Conservation (phyloP, 208 protist genomes). For the Leishmania guyanensis region DNA sequence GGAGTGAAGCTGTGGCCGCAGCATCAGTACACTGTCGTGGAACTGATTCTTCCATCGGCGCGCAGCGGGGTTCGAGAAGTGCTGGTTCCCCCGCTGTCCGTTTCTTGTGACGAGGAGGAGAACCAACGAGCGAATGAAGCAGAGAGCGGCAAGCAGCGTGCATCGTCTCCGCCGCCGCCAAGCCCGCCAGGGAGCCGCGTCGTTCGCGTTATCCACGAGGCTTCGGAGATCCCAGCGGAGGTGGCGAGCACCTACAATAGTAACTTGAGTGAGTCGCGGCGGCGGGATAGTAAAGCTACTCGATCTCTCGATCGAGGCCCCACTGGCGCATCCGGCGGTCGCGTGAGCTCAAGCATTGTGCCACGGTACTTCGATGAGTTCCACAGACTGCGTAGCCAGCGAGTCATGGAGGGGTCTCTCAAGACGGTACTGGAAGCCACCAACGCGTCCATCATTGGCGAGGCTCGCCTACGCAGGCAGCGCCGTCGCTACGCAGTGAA, state of each 20-base stretch:
- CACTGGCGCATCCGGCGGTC: no score
- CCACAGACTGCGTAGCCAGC: slow-evolving; percentile 8
- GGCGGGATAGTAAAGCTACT: neutral
- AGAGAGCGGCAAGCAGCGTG: neutral
- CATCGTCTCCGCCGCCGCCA: neutral
- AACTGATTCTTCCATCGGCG: slow-evolving; percentile 61
- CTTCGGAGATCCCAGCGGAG: slow-evolving; percentile 21
- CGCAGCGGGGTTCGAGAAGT: slow-evolving; percentile 32
- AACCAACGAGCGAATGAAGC: neutral
- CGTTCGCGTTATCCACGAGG: slow-evolving; percentile 23
- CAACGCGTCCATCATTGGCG: slow-evolving; percentile 37
- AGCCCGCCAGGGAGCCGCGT: neutral
- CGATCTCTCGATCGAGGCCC: slow-evolving; percentile 1
- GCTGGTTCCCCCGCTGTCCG: slow-evolving; percentile 2
- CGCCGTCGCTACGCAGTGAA: slow-evolving; percentile 16
- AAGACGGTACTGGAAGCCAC: slow-evolving; percentile 31
- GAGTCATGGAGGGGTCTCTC: slow-evolving; percentile 15
- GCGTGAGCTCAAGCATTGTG: slow-evolving; percentile 8
- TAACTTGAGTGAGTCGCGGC: neutral
- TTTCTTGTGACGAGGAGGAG: neutral
- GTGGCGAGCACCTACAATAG: slow-evolving; percentile 12
- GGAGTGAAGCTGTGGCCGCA: slow-evolving; percentile 74
- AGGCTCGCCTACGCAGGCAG: slow-evolving; percentile 24
- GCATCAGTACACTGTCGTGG: slow-evolving; percentile 71
- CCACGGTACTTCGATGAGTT: slow-evolving; percentile 30